A percentile compares a stretch with the other conserved stretches of the same genome.
Conservation (phyloP, 129 eudicot species). For the Artemisia annua region DNA sequence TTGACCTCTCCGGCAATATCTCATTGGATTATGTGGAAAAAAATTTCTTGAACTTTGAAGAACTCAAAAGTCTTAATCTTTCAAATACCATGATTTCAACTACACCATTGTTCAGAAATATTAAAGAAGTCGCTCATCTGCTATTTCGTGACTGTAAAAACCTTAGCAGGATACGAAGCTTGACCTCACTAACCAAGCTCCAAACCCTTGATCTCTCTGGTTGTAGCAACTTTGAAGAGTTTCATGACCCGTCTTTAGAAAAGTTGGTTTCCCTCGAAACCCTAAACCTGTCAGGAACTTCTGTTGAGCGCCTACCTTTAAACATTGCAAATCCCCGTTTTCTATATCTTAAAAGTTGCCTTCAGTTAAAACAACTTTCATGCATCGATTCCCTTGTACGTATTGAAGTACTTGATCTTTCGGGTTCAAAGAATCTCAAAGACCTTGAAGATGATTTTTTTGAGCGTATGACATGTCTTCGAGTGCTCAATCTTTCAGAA, state of each 20-base stretch:
- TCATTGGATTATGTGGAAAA: slow-evolving; percentile 30
- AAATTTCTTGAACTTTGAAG: slow-evolving; percentile 28
- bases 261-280: slow-evolving; percentile 30
- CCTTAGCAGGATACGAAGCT: slow-evolving; percentile 39
- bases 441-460: slow-evolving; percentile 33
- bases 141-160: slow-evolving; percentile 30
- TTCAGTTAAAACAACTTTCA: slow-evolving; percentile 14
- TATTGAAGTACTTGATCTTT: slow-evolving; percentile 49
- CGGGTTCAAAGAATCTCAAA: slow-evolving; percentile 33
- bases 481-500: slow-evolving; percentile 49
- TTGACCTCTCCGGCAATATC: slow-evolving; percentile 48
- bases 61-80: slow-evolving; percentile 43
- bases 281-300: slow-evolving; percentile 42
- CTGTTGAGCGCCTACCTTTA: slow-evolving; percentile 35
- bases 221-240: slow-evolving; percentile 32
- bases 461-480: slow-evolving; percentile 28
- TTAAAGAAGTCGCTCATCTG: slow-evolving; percentile 32
- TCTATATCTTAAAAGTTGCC: slow-evolving; percentile 41
- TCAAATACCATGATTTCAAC: slow-evolving; percentile 30
- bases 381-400: slow-evolving; percentile 17
- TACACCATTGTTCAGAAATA: slow-evolving; percentile 29
- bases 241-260: slow-evolving; percentile 37
- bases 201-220: slow-evolving; percentile 44
- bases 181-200: slow-evolving; percentile 35
- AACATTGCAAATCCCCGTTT: slow-evolving; percentile 37